Base-by-base conservation (phyloP, 768 basidiomycete species). In the Auriscalpium orientale region DNA sequence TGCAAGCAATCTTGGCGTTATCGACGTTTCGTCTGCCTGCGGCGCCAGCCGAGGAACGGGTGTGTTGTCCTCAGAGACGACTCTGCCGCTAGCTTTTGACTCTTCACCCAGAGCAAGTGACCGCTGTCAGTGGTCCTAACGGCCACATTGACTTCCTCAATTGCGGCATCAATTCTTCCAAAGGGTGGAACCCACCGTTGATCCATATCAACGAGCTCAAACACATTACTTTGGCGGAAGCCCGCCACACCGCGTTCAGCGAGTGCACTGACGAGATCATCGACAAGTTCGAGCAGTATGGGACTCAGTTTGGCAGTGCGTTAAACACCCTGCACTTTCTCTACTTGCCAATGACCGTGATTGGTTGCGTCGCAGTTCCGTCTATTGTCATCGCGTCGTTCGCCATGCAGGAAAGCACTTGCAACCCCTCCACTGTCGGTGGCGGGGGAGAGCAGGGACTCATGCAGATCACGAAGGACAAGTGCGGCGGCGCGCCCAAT, bases 371-470 rank as follows among this genome's bases (percentile, higher is more conserved):
- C 13, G 33, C 46, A 76, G 78, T 93, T 34, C 87, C 87, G 22
- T 67, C 89, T 8, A 89, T 93, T 66, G 72, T 95, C 60, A 69
- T 95, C 38, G 92, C 91, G 2, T 79, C 91, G 0, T 86, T 95
- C 61, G 91, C 91, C 35, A 86, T 95, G 85, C 91, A 95, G 68
- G 94, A 95, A 67, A 83, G 81, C 35, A 74, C 74, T 40, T 95
- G 92, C 76, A 83, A 86, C 61, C 78, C 84, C 2, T 56, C 70
- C 15, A 79, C 79, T 7, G 74, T 82, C 46, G 91, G 91, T 51
- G 85, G 84, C 15, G 88, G 75, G 20, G 88, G 90, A 46, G 91
- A 93, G 68, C 85, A 89, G 64, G 91, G 90, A 35, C 71, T 93
- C 52, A 93, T 93, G 91, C 91, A 94, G 68, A 76, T 94, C 59